A percentile compares a stretch with the other conserved stretches of the same genome.
Evolutionary conservation across 352 stramenopile species (phyloP).

Genomic region (Phytophthora crassamura): DNA sequence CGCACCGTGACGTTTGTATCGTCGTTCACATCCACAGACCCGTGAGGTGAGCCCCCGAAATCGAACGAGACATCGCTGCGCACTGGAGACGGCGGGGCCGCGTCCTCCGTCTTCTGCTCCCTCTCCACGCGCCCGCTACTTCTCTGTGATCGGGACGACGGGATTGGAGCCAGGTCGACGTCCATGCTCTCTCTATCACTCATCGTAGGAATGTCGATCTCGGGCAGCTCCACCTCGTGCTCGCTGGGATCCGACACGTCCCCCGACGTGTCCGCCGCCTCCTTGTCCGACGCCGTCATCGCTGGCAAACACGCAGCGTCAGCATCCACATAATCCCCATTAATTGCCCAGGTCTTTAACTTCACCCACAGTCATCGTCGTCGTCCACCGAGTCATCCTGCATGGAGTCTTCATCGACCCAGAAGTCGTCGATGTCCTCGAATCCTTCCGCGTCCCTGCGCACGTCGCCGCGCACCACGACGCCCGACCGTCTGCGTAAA

Average conservation of each 20-base stretch:
- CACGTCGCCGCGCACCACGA: constrained; percentile 69
- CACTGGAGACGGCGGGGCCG: constrained; percentile 20
- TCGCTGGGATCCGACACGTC: constrained; percentile 55
- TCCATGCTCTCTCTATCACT: constrained; percentile 41
- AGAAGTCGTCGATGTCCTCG: constrained; percentile 90
- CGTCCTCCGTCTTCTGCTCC: constrained; percentile 31
- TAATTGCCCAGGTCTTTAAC: neutral
- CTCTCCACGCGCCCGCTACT: constrained; percentile 24
- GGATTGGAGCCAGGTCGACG: constrained; percentile 41
- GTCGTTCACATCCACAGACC: constrained; percentile 34
- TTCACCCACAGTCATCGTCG: constrained; percentile 37
- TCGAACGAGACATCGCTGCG: constrained; percentile 50
- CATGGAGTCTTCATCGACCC: constrained; percentile 67
- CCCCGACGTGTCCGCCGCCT: constrained; percentile 51
- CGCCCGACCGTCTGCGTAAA: constrained; percentile 47
- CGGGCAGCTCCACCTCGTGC: constrained; percentile 50
- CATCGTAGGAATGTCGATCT: constrained; percentile 37
- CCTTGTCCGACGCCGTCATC: constrained; percentile 52
- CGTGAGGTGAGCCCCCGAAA: constrained; percentile 44
- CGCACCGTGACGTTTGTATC: constrained; percentile 40
- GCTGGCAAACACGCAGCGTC: constrained; percentile 22
- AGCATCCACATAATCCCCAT: neutral
- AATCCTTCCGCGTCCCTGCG: constrained; percentile 83
- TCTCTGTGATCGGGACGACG: constrained; percentile 22
- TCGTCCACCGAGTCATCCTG: constrained; percentile 46